phyloP scores from a whole-genome alignment of 176 grass and related monocot species.

The Triticum timopheevii region DNA sequence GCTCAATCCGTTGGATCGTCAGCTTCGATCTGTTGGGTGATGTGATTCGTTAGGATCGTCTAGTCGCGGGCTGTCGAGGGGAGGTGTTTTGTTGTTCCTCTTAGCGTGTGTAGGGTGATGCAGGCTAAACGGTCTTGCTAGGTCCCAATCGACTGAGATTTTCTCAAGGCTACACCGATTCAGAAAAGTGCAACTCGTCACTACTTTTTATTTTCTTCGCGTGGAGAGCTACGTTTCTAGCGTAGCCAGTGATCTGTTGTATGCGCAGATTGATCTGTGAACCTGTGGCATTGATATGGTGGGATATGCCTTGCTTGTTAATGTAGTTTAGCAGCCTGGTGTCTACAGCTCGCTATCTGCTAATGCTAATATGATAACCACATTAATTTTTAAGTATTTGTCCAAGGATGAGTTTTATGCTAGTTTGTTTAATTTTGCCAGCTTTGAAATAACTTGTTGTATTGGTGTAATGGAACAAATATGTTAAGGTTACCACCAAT shows the following conservation, averaged over 20 bases:
- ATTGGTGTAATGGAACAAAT: not conserved
- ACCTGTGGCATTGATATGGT: not conserved
- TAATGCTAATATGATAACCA: not conserved
- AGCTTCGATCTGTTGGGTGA: not conserved
- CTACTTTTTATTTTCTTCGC: not conserved
- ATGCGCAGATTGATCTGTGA: not conserved
- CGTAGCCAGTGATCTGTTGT: not conserved
- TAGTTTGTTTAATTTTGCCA: not conserved
- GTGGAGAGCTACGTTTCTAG: not conserved
- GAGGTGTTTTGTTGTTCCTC: not conserved
- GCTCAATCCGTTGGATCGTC: not conserved
- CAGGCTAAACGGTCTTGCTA: not conserved
- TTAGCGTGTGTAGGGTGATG: no score
- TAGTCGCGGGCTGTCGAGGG: not conserved
- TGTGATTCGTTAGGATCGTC: conserved; percentile 8
- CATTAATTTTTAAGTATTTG: not conserved
- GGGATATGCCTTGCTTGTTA: not conserved
- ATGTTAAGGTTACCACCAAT: not conserved
- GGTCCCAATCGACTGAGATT: not conserved
- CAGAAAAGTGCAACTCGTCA: not conserved
- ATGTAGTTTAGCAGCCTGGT: not conserved
- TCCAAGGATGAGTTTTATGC: not conserved
- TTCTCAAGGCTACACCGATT: not conserved
- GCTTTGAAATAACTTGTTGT: not conserved
- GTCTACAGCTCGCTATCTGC: not conserved